phyloP scores from a whole-genome alignment of 169 alveolate genomes.

The Plasmodium cynomolgi region DNA sequence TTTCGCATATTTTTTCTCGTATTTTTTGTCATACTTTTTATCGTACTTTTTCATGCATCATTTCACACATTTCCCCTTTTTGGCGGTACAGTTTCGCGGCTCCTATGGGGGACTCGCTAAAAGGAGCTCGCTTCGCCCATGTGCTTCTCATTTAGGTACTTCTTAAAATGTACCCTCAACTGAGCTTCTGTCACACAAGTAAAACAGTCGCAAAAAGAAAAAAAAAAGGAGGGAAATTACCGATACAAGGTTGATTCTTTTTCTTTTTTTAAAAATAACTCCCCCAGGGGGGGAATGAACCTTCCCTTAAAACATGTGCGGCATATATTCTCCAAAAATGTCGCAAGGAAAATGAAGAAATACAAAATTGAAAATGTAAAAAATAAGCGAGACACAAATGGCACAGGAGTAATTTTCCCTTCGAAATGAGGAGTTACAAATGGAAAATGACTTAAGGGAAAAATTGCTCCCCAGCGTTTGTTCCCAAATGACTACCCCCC shows the following conservation, averaged over 20 bases:
- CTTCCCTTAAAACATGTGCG: not conserved
- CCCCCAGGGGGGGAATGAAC: not conserved
- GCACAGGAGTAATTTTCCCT: not conserved
- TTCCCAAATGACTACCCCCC: not conserved
- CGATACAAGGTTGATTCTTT: not conserved
- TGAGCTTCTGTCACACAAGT: not conserved
- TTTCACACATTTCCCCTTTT: not conserved
- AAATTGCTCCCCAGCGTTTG: not conserved
- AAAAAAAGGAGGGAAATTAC: not conserved
- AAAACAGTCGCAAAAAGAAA: not conserved
- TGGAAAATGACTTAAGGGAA: not conserved
- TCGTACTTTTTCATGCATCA: not conserved
- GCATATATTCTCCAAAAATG: not conserved
- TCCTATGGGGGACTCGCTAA: not conserved
- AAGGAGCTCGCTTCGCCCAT: not conserved
- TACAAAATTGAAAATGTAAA: not conserved
- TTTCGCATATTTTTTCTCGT: not conserved
- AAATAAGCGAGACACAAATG: not conserved
- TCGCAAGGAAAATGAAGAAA: not conserved
- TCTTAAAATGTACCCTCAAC: not conserved
- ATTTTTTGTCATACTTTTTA: not conserved
- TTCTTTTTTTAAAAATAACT: not conserved
- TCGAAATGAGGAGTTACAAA: not conserved
- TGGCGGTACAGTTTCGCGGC: not conserved
- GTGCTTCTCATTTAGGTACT: not conserved